Evolutionary conservation across 495 filamentous ascomycete genomes (phyloP).

Genomic region (Aspergillus egyptiacus): DNA sequence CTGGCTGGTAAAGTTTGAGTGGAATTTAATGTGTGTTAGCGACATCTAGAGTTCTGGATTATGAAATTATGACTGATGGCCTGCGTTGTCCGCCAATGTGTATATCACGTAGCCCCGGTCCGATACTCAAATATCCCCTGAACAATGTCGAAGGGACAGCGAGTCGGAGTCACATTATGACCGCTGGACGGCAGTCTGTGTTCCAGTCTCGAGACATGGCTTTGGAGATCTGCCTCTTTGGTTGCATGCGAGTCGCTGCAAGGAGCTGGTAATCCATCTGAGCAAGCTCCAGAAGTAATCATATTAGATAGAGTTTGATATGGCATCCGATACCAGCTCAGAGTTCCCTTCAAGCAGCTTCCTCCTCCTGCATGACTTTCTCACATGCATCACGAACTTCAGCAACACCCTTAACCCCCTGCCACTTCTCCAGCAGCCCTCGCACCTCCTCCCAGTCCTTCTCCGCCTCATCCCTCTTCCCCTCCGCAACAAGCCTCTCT

Average conservation of each 20-base stretch:
- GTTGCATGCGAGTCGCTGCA: no score
- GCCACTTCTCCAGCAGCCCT: constrained; percentile 46
- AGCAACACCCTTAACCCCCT: constrained; percentile 53
- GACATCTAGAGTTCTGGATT: neutral
- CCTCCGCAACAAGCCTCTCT: constrained; percentile 42
- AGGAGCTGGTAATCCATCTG: no score
- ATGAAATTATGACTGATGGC: constrained; percentile 1
- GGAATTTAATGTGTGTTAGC: neutral
- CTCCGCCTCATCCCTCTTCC: constrained; percentile 49
- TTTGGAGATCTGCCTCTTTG: neutral
- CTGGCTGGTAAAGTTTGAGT: constrained; percentile 25
- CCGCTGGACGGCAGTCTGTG: neutral
- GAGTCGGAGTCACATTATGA: neutral
- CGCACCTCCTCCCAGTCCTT: constrained; percentile 53
- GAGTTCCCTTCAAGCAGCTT: constrained; percentile 26
- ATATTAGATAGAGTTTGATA: no score
- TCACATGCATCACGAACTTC: constrained; percentile 57
- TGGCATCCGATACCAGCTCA: neutral
- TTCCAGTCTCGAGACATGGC: neutral
- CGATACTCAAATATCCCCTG: neutral
- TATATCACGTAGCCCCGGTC: no score
- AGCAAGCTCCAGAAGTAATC: no score
- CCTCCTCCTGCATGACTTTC: constrained; percentile 42
- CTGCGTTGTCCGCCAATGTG: no score
- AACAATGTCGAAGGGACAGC: neutral